Conservation (phyloP, 2,329 filamentous ascomycete genomes). For the Arthroderma uncinatum region DNA sequence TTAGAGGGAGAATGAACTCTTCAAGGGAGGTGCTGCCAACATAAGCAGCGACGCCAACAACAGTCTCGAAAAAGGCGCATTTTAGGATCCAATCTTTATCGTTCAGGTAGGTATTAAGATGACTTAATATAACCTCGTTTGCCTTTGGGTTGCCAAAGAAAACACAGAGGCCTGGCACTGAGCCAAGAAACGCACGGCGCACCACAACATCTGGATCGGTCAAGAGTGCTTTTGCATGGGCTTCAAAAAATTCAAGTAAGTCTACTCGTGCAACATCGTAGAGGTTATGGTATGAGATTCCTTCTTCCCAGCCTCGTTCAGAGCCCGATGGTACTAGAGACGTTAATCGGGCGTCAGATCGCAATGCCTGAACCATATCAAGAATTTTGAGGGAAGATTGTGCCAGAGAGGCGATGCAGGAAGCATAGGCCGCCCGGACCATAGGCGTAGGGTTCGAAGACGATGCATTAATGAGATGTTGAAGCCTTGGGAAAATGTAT, state of each 20-base stretch:
- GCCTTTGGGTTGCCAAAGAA: conserved; percentile 89
- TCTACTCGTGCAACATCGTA: conserved; percentile 82
- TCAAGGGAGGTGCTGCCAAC: conserved; percentile 81
- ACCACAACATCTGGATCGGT: conserved; percentile 80
- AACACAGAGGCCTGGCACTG: conserved; percentile 81
- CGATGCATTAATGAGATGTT: conserved; percentile 45
- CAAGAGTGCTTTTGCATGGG: conserved; percentile 77
- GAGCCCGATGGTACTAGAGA: conserved; percentile 62
- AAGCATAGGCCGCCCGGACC: conserved; percentile 82
- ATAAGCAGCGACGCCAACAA: conserved; percentile 84
- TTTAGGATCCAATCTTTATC: conserved; percentile 94
- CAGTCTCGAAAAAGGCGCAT: conserved; percentile 90
- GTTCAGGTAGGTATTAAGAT: conserved; percentile 94
- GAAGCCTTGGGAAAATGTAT: conserved; percentile 51
- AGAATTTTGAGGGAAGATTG: conserved; percentile 75
- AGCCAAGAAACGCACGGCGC: conserved; percentile 78
- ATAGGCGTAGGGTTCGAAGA: conserved; percentile 52
- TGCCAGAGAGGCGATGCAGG: conserved; percentile 79
- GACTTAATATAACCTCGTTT: conserved; percentile 90
- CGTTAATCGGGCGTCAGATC: conserved; percentile 70
- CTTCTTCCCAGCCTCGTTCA: conserved; percentile 60
- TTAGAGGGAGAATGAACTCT: conserved; percentile 88
- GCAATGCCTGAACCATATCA: conserved; percentile 79
- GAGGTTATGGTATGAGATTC: conserved; percentile 62
- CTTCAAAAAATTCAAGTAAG: conserved; percentile 71